These are phyloP conservation scores for Lasiodiplodia hormozganensis DNA, from an alignment of 2,329 filamentous ascomycete genomes.

Conservation along the genomic window DNA sequence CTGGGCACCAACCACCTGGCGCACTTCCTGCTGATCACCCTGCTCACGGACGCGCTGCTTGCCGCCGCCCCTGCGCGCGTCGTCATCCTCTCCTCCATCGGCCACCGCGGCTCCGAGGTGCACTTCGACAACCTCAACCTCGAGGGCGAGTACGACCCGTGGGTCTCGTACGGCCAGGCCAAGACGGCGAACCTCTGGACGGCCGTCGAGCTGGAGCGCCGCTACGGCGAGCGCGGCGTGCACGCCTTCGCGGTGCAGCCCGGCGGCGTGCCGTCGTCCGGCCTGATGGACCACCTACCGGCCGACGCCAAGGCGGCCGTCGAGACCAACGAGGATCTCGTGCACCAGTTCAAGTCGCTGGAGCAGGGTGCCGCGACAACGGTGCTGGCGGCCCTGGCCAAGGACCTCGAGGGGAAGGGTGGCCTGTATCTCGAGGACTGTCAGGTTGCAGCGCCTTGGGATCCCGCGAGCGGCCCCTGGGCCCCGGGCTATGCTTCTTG, in stretches of 20 bases:
- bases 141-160: conserved; percentile 46
- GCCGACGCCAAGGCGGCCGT: conserved; percentile 60
- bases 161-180: conserved; percentile 54
- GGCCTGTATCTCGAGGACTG: conserved; percentile 52
- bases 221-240: conserved; percentile 53
- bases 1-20: conserved; percentile 62
- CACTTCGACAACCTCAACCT: conserved; percentile 52
- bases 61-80: conserved; percentile 51
- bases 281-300: conserved; percentile 52
- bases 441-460: conserved; percentile 38
- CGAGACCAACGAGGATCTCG: conserved; percentile 52
- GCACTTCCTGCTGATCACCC: conserved; percentile 62
- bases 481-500: conserved; percentile 38
- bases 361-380: conserved; percentile 50
- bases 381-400: conserved; percentile 46
- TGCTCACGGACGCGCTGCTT: conserved; percentile 55
- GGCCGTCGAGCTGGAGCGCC: conserved; percentile 59
- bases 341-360: neutral
- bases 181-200: conserved; percentile 62
- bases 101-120: conserved; percentile 47
- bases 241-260: conserved; percentile 57
- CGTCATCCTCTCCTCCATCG: conserved; percentile 54
- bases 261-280: conserved; percentile 49
- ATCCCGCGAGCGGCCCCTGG: conserved; percentile 31
- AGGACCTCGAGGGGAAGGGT: conserved; percentile 11